These are phyloP conservation scores for Coniochaeta prunicola DNA, from an alignment of 2,329 filamentous ascomycete genomes.

Conservation along the genomic window DNA sequence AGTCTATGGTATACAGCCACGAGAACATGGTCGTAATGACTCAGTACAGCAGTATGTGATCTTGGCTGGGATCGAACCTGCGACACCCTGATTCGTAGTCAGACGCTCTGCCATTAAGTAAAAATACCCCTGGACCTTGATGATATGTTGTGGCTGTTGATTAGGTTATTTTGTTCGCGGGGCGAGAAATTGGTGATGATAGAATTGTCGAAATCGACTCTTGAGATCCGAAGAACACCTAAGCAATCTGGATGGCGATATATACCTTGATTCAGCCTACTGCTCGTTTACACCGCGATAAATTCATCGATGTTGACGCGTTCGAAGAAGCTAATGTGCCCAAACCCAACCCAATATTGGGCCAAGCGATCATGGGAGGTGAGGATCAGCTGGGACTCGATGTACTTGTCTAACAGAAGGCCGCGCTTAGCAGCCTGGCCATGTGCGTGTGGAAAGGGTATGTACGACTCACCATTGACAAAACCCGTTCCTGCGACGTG, in stretches of 20 bases:
- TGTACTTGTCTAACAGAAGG: slow-evolving; percentile 57
- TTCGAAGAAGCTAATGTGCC: slow-evolving; percentile 54
- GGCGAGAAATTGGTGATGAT: too few relatives aligned
- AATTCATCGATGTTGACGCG: slow-evolving; percentile 53
- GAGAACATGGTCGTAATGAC: too few relatives aligned
- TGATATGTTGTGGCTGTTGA: too few relatives aligned
- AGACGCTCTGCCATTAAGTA: slow-evolving; percentile 35
- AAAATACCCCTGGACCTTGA: too few relatives aligned
- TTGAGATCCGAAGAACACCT: too few relatives aligned
- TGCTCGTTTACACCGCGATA: neutral
- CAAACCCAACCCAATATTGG: slow-evolving; percentile 68
- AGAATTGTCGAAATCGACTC: too few relatives aligned
- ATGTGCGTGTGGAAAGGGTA: neutral
- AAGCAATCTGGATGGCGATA: too few relatives aligned
- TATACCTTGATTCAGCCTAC: neutral
- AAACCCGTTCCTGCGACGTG: slow-evolving; percentile 75
- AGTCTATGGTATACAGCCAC: too few relatives aligned
- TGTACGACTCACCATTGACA: slow-evolving; percentile 52
- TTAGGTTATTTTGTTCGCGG: too few relatives aligned
- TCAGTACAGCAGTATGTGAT: too few relatives aligned
- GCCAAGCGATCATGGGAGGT: slow-evolving; percentile 71
- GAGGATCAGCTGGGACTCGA: slow-evolving; percentile 69
- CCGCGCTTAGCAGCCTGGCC: slow-evolving; percentile 4
- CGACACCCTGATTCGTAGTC: slow-evolving; percentile 27
- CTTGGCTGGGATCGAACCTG: slow-evolving; percentile 13